Evolutionary conservation across 306 rosid genomes (phyloP).

Genomic region (Canavalia gladiata): DNA sequence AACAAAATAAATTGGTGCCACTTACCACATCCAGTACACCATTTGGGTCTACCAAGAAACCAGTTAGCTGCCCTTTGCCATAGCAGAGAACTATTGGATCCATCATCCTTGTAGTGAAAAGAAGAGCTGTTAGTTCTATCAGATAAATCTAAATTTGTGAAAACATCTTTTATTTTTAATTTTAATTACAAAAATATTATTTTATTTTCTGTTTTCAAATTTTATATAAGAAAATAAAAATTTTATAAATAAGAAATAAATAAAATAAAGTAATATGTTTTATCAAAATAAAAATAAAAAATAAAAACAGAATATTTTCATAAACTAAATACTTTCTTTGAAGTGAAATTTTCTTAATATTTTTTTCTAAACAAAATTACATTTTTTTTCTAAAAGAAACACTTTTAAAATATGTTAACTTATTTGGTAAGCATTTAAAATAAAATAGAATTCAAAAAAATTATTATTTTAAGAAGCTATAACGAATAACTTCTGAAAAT

Average conservation of each 20-base stretch:
- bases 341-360: neutral
- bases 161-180: too few species aligned
- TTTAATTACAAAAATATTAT: too few species aligned
- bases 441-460: neutral
- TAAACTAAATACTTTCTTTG: too few species aligned
- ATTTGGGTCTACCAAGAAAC: constrained; percentile 87
- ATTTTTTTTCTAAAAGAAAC: neutral
- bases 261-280: too few species aligned
- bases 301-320: too few species aligned
- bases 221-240: too few species aligned
- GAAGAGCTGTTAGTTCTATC: constrained; percentile 32
- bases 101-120: constrained; percentile 77
- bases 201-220: too few species aligned
- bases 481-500: neutral
- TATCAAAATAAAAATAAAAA: too few species aligned
- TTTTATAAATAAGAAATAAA: too few species aligned
- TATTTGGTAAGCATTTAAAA: neutral
- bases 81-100: constrained; percentile 93
- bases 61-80: constrained; percentile 92
- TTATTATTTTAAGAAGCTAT: neutral
- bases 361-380: neutral
- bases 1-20: constrained; percentile 24
- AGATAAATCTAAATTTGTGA: neutral
- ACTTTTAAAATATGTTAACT: neutral
- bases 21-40: constrained; percentile 93